These are phyloP conservation scores for Hemileia vastatrix DNA, from an alignment of 1,284 basidiomycete genomes.

Conservation along the genomic window DNA sequence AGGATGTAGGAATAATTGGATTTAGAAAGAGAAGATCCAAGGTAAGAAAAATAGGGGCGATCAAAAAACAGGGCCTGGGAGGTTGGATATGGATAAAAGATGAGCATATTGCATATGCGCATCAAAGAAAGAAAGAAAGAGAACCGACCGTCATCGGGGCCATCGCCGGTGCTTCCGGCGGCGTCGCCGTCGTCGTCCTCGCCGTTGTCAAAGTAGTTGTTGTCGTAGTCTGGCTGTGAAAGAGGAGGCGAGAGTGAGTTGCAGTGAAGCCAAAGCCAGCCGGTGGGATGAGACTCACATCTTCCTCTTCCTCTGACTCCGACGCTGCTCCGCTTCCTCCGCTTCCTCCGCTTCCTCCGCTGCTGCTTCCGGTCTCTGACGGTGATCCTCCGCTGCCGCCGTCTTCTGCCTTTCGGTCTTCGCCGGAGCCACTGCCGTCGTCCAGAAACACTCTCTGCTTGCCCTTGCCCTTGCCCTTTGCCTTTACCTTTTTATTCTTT, in stretches of 20 bases:
- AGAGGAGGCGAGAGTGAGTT: background rate
- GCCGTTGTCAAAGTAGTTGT: slow-evolving; percentile 21
- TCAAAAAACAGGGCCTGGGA: too few species aligned
- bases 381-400: slow-evolving; percentile 5
- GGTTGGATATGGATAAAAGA: too few species aligned
- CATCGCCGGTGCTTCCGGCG: slow-evolving; percentile 6
- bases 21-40: too few species aligned
- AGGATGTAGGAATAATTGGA: too few species aligned
- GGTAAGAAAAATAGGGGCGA: too few species aligned
- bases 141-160: slow-evolving; percentile 7
- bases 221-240: slow-evolving; percentile 17
- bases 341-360: slow-evolving; percentile 12
- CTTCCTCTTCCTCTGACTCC: slow-evolving; percentile 12
- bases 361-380: too few species aligned
- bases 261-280: background rate
- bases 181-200: slow-evolving; percentile 18
- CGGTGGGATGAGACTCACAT: slow-evolving; percentile 12
- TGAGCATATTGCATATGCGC: too few species aligned
- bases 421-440: background rate
- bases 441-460: background rate
- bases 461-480: background rate
- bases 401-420: slow-evolving; percentile 1
- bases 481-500: slow-evolving; percentile 2
- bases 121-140: too few species aligned
- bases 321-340: slow-evolving; percentile 2